phyloP scores from a whole-genome alignment of 371 early-diverging fungal genomes.

The Apophysomyces trapeziformis region DNA sequence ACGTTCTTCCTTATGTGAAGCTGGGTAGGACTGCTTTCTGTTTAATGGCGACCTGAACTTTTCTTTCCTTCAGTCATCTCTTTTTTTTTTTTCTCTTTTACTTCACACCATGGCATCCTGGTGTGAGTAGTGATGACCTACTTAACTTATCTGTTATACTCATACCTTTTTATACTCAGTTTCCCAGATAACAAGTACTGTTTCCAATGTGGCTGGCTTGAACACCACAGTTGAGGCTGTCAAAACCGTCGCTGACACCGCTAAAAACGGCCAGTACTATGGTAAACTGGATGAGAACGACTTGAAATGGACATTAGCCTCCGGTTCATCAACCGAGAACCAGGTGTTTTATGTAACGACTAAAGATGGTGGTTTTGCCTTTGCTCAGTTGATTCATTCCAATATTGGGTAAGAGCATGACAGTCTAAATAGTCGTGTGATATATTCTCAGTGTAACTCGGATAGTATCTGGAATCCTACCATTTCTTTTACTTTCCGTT shows the following conservation, averaged over 20 bases:
- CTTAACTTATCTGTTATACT: neutral
- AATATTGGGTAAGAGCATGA: slow-evolving; percentile 68
- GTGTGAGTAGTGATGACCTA: slow-evolving; percentile 25
- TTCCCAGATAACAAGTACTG: slow-evolving; percentile 54
- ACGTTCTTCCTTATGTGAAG: no score
- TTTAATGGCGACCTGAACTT: neutral
- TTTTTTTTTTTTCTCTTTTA: slow-evolving; percentile 10
- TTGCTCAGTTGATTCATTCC: slow-evolving; percentile 88
- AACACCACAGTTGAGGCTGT: slow-evolving; percentile 38
- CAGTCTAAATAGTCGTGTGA: neutral
- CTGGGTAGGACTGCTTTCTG: no score
- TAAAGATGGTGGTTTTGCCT: slow-evolving; percentile 74
- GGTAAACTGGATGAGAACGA: slow-evolving; percentile 64
- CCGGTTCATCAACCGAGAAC: slow-evolving; percentile 85
- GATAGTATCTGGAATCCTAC: slow-evolving; percentile 59
- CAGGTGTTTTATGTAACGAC: slow-evolving; percentile 86
- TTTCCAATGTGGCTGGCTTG: slow-evolving; percentile 49
- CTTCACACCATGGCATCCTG: slow-evolving; percentile 34
- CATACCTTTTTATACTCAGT: slow-evolving; percentile 25
- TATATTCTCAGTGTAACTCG: neutral
- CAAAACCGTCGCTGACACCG: slow-evolving; percentile 60
- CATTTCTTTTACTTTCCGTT: slow-evolving; percentile 79
- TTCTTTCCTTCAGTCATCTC: neutral
- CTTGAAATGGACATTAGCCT: slow-evolving; percentile 73
- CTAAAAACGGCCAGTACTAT: slow-evolving; percentile 60